A percentile compares a stretch with the other conserved stretches of the same genome.
Evolutionary conservation across 106 monocot genomes (phyloP).

Genomic region (Dendrobium chrysotoxum): DNA sequence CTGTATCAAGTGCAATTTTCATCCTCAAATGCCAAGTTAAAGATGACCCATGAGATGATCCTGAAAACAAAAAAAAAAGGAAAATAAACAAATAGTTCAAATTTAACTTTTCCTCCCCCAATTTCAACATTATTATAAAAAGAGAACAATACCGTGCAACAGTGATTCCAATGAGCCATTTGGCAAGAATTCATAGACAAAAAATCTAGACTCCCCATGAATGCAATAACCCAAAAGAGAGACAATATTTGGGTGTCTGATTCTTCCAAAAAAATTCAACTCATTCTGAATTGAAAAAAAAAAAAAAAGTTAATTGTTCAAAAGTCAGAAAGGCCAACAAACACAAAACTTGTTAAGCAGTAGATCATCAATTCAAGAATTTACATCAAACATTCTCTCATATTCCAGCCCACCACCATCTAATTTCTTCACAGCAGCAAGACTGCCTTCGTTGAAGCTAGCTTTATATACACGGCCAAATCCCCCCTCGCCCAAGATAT

Average conservation of each 20-base stretch:
- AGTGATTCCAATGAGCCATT: constrained; percentile 79
- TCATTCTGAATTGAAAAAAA: constrained; percentile 58
- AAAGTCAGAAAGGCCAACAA: background rate
- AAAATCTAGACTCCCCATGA: constrained; percentile 48
- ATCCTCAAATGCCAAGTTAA: constrained; percentile 85
- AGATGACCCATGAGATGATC: constrained; percentile 55
- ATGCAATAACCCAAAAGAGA: constrained; percentile 77
- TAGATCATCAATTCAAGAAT: background rate
- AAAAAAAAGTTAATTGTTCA: background rate
- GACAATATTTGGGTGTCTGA: constrained; percentile 82
- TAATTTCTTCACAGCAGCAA: constrained; percentile 81
- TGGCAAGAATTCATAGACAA: constrained; percentile 86
- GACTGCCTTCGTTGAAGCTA: constrained; percentile 32
- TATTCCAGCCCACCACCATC: constrained; percentile 37
- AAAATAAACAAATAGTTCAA: constrained; percentile 6
- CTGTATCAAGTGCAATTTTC: constrained; percentile 93
- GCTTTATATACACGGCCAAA: constrained; percentile 71
- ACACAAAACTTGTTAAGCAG: background rate
- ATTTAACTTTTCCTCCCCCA: background rate
- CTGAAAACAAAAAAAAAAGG: constrained; percentile 23
- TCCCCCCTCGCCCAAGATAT: constrained; percentile 60
- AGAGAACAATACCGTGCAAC: constrained; percentile 59
- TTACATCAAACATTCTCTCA: constrained; percentile 79
- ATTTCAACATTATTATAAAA: background rate
- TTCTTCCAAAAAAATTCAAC: constrained; percentile 66